phyloP scores from a whole-genome alignment of 1,284 basidiomycete species.

The Fomitopsis palustris region DNA sequence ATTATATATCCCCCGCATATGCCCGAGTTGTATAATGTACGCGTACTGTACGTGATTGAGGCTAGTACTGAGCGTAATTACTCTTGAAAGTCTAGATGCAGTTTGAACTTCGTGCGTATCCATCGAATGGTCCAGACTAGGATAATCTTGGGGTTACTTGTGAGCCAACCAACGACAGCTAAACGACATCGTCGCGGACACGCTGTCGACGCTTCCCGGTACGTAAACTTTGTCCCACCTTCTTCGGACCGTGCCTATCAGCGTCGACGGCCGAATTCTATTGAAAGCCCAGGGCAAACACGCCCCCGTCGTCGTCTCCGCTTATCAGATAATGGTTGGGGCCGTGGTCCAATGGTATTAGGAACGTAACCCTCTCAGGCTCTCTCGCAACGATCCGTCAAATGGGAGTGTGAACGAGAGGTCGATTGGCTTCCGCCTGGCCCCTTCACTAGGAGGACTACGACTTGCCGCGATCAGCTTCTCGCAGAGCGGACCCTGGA shows the following conservation, averaged over 20 bases:
- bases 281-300: background rate
- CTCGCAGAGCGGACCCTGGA: background rate
- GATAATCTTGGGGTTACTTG: background rate
- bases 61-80: background rate
- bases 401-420: background rate
- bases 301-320: background rate
- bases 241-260: slow-evolving; percentile 2
- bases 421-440: background rate
- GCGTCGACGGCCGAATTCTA: background rate
- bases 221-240: background rate
- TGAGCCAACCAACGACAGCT: background rate
- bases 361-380: background rate
- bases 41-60: background rate
- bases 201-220: background rate
- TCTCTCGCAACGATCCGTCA: background rate
- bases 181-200: background rate
- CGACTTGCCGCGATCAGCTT: background rate
- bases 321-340: slow-evolving; percentile 1
- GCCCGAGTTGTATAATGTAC: background rate
- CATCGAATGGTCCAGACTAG: background rate
- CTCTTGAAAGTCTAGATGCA: background rate
- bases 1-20: background rate
- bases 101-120: background rate
- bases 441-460: background rate
- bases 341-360: background rate